Base-by-base conservation (phyloP, 129 eudicot species). In the Escallonia rubra region DNA sequence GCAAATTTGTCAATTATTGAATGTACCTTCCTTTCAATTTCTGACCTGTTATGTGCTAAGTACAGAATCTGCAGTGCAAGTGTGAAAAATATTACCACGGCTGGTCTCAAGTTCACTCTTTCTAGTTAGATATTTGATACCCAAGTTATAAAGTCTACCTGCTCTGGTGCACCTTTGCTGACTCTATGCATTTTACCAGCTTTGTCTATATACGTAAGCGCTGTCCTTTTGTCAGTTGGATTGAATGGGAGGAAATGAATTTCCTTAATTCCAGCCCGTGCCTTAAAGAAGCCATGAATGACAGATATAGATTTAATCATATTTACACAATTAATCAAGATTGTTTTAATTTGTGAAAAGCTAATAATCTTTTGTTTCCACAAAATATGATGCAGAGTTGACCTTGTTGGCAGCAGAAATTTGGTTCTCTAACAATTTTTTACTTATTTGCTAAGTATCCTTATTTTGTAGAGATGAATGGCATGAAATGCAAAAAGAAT, bases 191-290 rank as follows among this genome's bases (percentile, higher is more conserved):
- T 65, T 66, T 65, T 65, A 42, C 78, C 78, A 42, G 10, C 59
- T 8, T 45, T 15, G 38, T 73, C 78, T 61, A 57, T 57, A 47
- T 65, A 73, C 45, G 78, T 73, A 6, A 73, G 67, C 4, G 78
- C 78, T 0, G 78, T 73, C 44, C 78, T 57, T 56, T 73, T 73
- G 66, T 73, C 72, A 56, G 86, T 81, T 8, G 86, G 86, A 59
- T 81, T 81, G 54, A 81, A 81, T 15, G 86, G 86, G 7, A 81
- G 86, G 71, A 81, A 81, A 52, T 81, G 86, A 49, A 81, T 71
- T 71, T 81, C 86, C 12, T 61, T 62, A 51, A 81, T 81, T 14
- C 86, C 86, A 52, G 73, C 78, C 9, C 85, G 62, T 48, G 85
- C 85, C 85, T 80, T 48, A 16, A 68, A 14, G 23, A 57, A 48